Conservation (phyloP, 768 basidiomycete species). For the Boletus sp. region DNA sequence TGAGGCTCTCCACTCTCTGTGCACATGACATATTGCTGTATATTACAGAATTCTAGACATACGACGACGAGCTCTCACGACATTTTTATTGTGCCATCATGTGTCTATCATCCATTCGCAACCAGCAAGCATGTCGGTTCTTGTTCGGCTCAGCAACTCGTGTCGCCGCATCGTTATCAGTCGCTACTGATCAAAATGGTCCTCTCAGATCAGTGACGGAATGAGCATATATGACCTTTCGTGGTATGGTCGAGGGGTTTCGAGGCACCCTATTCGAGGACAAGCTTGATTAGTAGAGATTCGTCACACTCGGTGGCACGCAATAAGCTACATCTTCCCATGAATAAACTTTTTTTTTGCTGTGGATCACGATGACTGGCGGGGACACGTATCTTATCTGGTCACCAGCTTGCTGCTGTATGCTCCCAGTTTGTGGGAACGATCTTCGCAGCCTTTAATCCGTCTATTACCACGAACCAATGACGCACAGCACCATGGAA, state of each 20-base stretch:
- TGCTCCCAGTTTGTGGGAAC: background rate
- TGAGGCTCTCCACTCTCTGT: background rate
- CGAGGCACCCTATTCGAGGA: background rate
- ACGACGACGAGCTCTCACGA: background rate
- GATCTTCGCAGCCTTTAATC: background rate
- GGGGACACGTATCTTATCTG: slow-evolving; percentile 11
- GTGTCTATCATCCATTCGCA: background rate
- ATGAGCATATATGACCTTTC: background rate
- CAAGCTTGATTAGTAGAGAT: background rate
- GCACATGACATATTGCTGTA: too few species aligned
- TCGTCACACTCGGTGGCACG: background rate
- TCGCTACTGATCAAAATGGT: slow-evolving; percentile 2
- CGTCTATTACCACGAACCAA: background rate
- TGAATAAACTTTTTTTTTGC: background rate
- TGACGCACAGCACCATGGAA: background rate
- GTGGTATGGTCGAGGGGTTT: slow-evolving; percentile 1
- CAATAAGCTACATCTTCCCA: background rate
- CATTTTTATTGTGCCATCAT: background rate
- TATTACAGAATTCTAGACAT: background rate
- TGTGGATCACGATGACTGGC: background rate
- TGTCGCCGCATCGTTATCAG: slow-evolving; percentile 10
- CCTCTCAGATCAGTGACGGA: slow-evolving; percentile 5
- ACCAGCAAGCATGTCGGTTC: background rate
- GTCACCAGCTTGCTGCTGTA: background rate
- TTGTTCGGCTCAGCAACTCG: background rate